Percentiles rank a stretch among this genome's conserved stretches.
phyloP scores from a whole-genome alignment of 2,329 filamentous ascomycete genomes.

The Graphium sp. region DNA sequence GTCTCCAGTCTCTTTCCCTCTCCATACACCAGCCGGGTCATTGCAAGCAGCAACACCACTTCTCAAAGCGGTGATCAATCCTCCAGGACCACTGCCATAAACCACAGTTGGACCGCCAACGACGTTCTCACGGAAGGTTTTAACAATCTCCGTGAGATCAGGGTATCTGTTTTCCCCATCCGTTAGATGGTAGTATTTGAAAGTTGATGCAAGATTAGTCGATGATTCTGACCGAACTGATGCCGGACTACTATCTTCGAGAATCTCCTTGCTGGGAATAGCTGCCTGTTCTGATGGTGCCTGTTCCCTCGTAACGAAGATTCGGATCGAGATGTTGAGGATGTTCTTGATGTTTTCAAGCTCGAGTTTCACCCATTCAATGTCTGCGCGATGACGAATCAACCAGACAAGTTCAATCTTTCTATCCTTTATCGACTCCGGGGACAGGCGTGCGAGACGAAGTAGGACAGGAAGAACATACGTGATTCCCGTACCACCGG shows the following conservation, averaged over 20 bases:
- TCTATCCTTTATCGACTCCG: slow-evolving; percentile 27
- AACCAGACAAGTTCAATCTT: slow-evolving; percentile 49
- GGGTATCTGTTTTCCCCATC: slow-evolving; percentile 19
- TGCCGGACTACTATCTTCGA: slow-evolving; percentile 9
- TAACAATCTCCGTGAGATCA: slow-evolving; percentile 26
- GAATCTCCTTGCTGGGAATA: slow-evolving; percentile 5
- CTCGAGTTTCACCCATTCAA: slow-evolving; percentile 41
- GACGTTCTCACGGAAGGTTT: slow-evolving; percentile 27
- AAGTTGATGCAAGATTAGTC: slow-evolving; percentile 9
- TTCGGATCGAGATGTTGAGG: slow-evolving; percentile 29
- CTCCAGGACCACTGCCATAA: slow-evolving; percentile 41
- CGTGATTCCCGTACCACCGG: slow-evolving; percentile 21
- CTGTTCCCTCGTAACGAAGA: slow-evolving; percentile 41
- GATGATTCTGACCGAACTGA: slow-evolving; percentile 8
- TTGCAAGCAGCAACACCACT: slow-evolving; percentile 35
- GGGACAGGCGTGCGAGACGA: slow-evolving; percentile 17
- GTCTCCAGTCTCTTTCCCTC: slow-evolving; percentile 35
- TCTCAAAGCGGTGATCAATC: slow-evolving; percentile 42
- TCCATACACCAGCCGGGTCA: slow-evolving; percentile 35
- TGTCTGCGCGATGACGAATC: slow-evolving; percentile 33
- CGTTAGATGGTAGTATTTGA: slow-evolving; percentile 5
- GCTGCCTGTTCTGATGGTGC: slow-evolving; percentile 5
- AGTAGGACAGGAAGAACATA: slow-evolving; percentile 20
- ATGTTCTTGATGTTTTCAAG: slow-evolving; percentile 28
- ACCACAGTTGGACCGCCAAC: slow-evolving; percentile 33